A percentile compares a stretch with the other conserved stretches of the same genome.
These are phyloP conservation scores for Parathielavia hyrcaniae DNA, from an alignment of 495 filamentous ascomycete genomes.

Conservation along the genomic window DNA sequence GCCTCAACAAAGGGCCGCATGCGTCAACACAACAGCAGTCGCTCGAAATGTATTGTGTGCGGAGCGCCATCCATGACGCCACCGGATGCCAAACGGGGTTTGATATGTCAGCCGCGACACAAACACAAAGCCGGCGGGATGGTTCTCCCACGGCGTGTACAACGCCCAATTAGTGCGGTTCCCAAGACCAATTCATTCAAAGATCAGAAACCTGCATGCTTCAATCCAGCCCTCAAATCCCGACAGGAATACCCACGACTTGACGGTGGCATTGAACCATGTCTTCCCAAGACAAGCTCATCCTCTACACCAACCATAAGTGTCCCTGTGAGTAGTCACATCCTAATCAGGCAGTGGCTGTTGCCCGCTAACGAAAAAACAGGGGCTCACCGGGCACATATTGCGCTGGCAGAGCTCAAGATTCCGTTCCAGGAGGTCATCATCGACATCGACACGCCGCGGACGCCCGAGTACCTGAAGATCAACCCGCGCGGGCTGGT, in stretches of 20 bases:
- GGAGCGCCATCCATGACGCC: slow-evolving; percentile 33
- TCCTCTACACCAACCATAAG: slow-evolving; percentile 65
- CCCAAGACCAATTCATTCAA: background rate
- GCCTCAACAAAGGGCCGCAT: no score
- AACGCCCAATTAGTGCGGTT: background rate
- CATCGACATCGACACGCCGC: slow-evolving; percentile 66
- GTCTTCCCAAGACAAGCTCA: slow-evolving; percentile 37
- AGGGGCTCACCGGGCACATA: slow-evolving; percentile 75
- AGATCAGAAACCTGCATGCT: background rate
- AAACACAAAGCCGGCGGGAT: background rate
- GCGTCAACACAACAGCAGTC: no score
- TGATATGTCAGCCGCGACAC: slow-evolving; percentile 10
- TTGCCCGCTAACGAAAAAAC: background rate
- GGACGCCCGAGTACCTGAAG: slow-evolving; percentile 76
- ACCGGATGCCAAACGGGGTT: no score
- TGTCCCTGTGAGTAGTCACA: slow-evolving; percentile 55
- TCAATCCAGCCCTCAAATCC: background rate
- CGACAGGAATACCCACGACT: background rate
- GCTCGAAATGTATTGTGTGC: background rate
- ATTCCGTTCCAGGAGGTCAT: slow-evolving; percentile 72
- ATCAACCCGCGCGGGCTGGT: slow-evolving; percentile 84
- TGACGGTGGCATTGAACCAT: slow-evolving; percentile 15
- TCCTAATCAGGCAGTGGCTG: no score
- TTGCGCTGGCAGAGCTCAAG: slow-evolving; percentile 64
- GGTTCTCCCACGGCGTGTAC: background rate